A percentile compares a stretch with the other conserved stretches of the same genome.
Evolutionary conservation across 495 filamentous ascomycete species (phyloP).

Genomic region (Xylaria longipes): DNA sequence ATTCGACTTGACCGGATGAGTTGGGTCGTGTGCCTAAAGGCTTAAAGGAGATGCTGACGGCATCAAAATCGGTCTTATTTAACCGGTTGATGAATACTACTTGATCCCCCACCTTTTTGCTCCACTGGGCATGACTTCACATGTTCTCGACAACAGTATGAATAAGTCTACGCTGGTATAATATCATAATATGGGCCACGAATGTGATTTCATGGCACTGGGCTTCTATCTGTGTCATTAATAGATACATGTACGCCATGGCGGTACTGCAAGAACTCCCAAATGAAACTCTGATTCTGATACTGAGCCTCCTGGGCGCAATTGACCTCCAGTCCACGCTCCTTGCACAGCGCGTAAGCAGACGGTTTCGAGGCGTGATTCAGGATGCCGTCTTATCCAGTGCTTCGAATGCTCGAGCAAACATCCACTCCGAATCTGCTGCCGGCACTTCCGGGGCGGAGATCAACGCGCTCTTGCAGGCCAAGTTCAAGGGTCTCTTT

Average conservation of each 20-base stretch:
- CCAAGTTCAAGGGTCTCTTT: conserved; percentile 34
- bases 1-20: no score
- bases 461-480: conserved; percentile 31
- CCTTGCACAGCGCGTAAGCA: conserved; percentile 12
- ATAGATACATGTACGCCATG: background rate
- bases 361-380: conserved; percentile 2
- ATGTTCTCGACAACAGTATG: background rate
- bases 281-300: conserved; percentile 11
- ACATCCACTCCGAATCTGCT: background rate
- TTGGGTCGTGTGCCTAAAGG: background rate
- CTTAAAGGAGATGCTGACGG: background rate
- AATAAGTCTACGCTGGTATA: background rate
- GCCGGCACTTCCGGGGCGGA: background rate
- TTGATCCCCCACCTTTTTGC: conserved; percentile 4
- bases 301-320: conserved; percentile 3
- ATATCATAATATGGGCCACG: background rate
- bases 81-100: background rate
- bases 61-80: background rate
- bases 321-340: conserved; percentile 17
- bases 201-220: background rate
- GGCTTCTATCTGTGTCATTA: background rate
- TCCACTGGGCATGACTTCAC: conserved; percentile 6
- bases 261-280: conserved; percentile 7
- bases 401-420: background rate
- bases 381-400: background rate